Evolutionary conservation across 2,329 filamentous ascomycete species (phyloP).

Genomic region (Apiospora kogelbergensis): DNA sequence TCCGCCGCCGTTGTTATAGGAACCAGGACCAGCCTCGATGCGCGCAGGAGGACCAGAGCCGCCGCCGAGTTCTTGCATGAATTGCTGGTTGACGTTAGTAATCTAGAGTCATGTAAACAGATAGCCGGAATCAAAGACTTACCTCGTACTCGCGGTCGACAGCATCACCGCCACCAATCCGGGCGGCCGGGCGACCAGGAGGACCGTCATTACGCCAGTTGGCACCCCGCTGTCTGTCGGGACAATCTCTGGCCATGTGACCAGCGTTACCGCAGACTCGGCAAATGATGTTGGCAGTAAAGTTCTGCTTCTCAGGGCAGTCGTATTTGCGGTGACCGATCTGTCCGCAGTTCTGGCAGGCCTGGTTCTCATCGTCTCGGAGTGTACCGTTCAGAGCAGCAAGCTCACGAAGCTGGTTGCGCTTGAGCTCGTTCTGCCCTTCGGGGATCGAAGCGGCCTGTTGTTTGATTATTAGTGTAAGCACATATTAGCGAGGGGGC

Average conservation of each 20-base stretch:
- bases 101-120: too few relatives aligned
- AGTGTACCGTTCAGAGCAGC: slow-evolving; percentile 98
- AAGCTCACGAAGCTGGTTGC: slow-evolving; percentile 96
- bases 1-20: slow-evolving; percentile 52
- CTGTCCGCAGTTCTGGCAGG: slow-evolving; percentile 98
- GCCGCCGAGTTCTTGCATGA: slow-evolving; percentile 95
- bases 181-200: slow-evolving; percentile 56
- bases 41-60: slow-evolving; percentile 70
- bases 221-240: slow-evolving; percentile 84
- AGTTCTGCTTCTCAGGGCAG: slow-evolving; percentile 96
- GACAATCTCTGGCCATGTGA: slow-evolving; percentile 97
- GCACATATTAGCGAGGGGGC: background rate
- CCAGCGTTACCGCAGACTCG: slow-evolving; percentile 97
- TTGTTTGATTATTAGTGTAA: slow-evolving; percentile 24
- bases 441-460: slow-evolving; percentile 98
- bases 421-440: slow-evolving; percentile 97
- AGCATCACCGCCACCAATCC: slow-evolving; percentile 75
- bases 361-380: slow-evolving; percentile 98
- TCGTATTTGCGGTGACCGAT: slow-evolving; percentile 99
- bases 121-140: slow-evolving; percentile 34
- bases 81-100: slow-evolving; percentile 64
- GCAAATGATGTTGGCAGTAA: slow-evolving; percentile 98
- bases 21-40: slow-evolving; percentile 81
- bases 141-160: slow-evolving; percentile 95
- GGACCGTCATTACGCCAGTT: slow-evolving; percentile 82